Evolutionary conservation across 495 filamentous ascomycete species (phyloP).

Genomic region (Neurospora sp.): DNA sequence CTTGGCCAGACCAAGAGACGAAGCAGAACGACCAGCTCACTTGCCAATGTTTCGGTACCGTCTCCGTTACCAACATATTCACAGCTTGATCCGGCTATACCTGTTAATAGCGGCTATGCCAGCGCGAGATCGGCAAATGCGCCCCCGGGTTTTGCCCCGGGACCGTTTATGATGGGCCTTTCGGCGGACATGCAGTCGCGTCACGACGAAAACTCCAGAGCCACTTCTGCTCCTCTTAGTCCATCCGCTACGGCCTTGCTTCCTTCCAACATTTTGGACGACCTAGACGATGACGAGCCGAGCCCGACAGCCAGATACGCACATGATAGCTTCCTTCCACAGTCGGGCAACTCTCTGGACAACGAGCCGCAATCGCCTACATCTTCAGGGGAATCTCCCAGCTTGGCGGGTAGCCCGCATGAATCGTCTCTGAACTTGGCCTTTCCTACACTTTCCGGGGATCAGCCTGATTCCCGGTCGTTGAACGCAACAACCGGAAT

Average conservation of each 20-base stretch:
- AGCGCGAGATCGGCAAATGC: slow-evolving; percentile 29
- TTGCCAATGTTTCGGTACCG: slow-evolving; percentile 35
- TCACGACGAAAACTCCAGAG: slow-evolving; percentile 34
- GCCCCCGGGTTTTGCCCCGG: slow-evolving; percentile 39
- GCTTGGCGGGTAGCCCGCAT: slow-evolving; percentile 57
- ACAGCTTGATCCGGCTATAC: slow-evolving; percentile 26
- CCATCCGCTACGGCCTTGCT: slow-evolving; percentile 69
- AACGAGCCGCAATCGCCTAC: slow-evolving; percentile 57
- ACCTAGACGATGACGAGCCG: slow-evolving; percentile 59
- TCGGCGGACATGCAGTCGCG: slow-evolving; percentile 24
- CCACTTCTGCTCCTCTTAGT: slow-evolving; percentile 60
- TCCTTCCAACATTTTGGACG: slow-evolving; percentile 65
- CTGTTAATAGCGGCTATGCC: slow-evolving; percentile 22
- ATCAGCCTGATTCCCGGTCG: slow-evolving; percentile 27
- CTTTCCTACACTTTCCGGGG: slow-evolving; percentile 33
- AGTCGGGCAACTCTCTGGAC: slow-evolving; percentile 33
- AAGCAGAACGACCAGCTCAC: slow-evolving; percentile 46
- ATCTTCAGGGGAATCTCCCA: slow-evolving; percentile 55
- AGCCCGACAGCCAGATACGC: slow-evolving; percentile 35
- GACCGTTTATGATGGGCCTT: slow-evolving; percentile 39
- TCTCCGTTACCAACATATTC: slow-evolving; percentile 30
- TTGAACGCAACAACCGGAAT: slow-evolving; percentile 15
- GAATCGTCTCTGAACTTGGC: slow-evolving; percentile 49
- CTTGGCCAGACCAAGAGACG: slow-evolving; percentile 41
- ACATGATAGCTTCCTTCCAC: slow-evolving; percentile 18